Evolutionary conservation across 768 basidiomycete species (phyloP).

Genomic region (Mycena galericulata): DNA sequence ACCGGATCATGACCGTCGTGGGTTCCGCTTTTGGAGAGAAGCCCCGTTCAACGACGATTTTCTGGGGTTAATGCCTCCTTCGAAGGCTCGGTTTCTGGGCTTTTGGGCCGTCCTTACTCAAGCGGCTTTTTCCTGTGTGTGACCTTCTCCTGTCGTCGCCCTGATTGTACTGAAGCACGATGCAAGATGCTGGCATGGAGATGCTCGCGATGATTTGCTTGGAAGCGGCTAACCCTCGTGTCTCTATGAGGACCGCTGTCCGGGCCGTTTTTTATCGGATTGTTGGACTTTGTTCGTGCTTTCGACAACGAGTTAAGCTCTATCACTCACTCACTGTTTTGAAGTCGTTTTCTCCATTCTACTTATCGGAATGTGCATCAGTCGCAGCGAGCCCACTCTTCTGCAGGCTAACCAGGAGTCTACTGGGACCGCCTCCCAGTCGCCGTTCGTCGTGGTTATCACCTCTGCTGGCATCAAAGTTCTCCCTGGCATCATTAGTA

Average conservation of each 20-base stretch:
- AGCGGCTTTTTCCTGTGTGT: conserved; percentile 49
- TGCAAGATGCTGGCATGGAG: conserved; percentile 58
- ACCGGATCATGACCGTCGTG: conserved; percentile 52
- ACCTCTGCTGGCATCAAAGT: conserved; percentile 58
- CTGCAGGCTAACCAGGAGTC: conserved; percentile 29
- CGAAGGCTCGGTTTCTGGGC: conserved; percentile 48
- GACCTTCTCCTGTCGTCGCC: conserved; percentile 16
- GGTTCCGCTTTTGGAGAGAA: conserved; percentile 56
- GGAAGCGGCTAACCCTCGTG: conserved; percentile 57
- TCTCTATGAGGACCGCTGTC: conserved; percentile 54
- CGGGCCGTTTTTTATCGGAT: conserved; percentile 54
- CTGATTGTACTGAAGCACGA: conserved; percentile 29
- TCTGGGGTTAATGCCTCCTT: conserved; percentile 32
- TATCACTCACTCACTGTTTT: no score
- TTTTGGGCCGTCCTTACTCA: conserved; percentile 46
- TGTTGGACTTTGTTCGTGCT: conserved; percentile 36
- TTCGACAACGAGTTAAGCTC: no score
- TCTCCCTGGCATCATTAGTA: conserved; percentile 55
- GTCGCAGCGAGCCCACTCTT: conserved; percentile 41
- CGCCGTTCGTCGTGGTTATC: conserved; percentile 59
- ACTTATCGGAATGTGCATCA: conserved; percentile 56
- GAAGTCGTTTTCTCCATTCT: conserved; percentile 51
- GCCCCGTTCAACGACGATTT: conserved; percentile 40
- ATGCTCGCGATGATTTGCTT: conserved; percentile 49
- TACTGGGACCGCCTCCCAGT: conserved; percentile 44